A percentile compares a stretch with the other conserved stretches of the same genome.
phyloP scores from a whole-genome alignment of 768 basidiomycete species.

The Boletellus ananas region DNA sequence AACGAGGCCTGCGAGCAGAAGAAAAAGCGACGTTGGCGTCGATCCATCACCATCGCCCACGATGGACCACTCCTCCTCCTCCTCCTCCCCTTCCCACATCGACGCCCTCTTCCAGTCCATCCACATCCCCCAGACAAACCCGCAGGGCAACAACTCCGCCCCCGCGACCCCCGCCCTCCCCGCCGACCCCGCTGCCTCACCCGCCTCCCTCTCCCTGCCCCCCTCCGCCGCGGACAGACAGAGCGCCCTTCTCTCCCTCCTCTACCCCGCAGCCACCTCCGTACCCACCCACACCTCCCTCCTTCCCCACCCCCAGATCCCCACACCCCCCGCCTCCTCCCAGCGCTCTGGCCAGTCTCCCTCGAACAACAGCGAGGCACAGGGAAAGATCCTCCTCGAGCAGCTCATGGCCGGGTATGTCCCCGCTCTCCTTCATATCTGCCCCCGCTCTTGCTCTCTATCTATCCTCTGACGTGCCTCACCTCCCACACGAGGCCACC shows the following conservation, averaged over 20 bases:
- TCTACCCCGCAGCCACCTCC: constrained; percentile 49
- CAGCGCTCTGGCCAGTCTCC: constrained; percentile 55
- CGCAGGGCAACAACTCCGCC: constrained; percentile 39
- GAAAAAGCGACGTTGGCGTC: background rate
- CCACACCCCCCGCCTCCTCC: constrained; percentile 63
- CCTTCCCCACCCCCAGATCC: constrained; percentile 46
- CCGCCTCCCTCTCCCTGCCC: constrained; percentile 31
- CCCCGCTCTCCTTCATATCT: constrained; percentile 2
- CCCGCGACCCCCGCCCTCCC: constrained; percentile 41
- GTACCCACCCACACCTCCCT: constrained; percentile 20
- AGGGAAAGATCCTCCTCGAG: constrained; percentile 73
- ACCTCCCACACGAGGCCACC: constrained; percentile 26
- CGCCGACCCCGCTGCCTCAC: constrained; percentile 36
- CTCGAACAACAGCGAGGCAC: constrained; percentile 53
- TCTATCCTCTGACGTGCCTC: constrained; percentile 14
- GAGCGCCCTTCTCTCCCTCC: constrained; percentile 68
- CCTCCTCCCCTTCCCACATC: constrained; percentile 51
- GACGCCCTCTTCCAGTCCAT: constrained; percentile 59
- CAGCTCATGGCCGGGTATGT: constrained; percentile 80
- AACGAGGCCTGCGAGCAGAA: constrained; percentile 19
- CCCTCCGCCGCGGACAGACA: constrained; percentile 60
- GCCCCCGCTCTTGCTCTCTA: background rate
- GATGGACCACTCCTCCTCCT: background rate
- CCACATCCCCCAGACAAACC: background rate
- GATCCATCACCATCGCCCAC: background rate